phyloP scores from a whole-genome alignment of 768 basidiomycete species.

The Kwoniella sp. region DNA sequence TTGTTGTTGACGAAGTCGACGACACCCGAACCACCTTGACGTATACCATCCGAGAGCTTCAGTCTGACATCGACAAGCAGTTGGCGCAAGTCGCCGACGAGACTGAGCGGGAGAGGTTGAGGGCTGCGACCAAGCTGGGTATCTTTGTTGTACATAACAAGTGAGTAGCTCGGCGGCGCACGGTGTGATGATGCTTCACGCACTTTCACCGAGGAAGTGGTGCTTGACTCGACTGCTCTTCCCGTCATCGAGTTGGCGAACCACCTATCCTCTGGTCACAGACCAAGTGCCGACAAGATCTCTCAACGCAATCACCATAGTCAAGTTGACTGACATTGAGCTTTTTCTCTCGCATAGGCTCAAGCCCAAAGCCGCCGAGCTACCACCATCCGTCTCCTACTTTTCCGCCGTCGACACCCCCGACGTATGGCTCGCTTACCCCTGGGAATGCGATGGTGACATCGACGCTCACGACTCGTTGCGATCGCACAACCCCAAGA shows the following conservation, averaged over 20 bases:
- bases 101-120: conserved; percentile 75
- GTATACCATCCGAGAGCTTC: conserved; percentile 89
- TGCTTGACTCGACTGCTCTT: no score
- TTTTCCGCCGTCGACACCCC: conserved; percentile 73
- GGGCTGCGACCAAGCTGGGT: conserved; percentile 76
- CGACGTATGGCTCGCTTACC: conserved; percentile 58
- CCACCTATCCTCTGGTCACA: no score
- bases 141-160: conserved; percentile 73
- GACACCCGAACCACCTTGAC: conserved; percentile 71
- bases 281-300: no score
- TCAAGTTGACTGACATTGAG: not conserved
- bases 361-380: conserved; percentile 76
- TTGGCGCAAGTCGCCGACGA: conserved; percentile 67
- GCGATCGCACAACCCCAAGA: conserved; percentile 32
- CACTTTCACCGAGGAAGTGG: no score
- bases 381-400: conserved; percentile 72
- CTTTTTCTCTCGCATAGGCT: conserved; percentile 63
- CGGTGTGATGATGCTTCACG: not conserved
- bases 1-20: conserved; percentile 70
- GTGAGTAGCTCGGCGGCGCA: conserved; percentile 40
- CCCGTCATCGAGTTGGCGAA: no score
- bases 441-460: conserved; percentile 54
- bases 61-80: conserved; percentile 71
- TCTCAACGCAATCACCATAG: no score
- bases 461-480: conserved; percentile 48